phyloP scores from a whole-genome alignment of 768 basidiomycete species.

The Tephrocybe sp. region DNA sequence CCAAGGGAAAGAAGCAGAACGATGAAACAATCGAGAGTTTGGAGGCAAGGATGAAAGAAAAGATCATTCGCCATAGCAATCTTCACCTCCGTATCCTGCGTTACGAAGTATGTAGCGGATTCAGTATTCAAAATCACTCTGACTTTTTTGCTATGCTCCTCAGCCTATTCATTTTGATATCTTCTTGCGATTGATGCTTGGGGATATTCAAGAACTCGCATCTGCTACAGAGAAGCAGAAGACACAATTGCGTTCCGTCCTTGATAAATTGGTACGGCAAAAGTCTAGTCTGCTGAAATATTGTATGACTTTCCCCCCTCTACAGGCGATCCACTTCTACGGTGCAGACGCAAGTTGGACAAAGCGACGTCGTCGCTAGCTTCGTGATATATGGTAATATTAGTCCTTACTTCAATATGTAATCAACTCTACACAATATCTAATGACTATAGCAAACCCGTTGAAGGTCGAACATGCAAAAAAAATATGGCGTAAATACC shows the following conservation, averaged over 20 bases:
- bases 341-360: constrained; percentile 29
- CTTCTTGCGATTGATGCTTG: constrained; percentile 45
- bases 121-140: background rate
- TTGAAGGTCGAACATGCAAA: background rate
- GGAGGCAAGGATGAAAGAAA: constrained; percentile 38
- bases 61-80: constrained; percentile 42
- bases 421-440: background rate
- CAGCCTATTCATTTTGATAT: constrained; percentile 62
- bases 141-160: background rate
- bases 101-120: constrained; percentile 51
- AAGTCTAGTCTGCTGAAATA: background rate
- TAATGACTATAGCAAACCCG: background rate
- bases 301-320: background rate
- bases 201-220: constrained; percentile 21
- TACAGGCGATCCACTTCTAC: constrained; percentile 57
- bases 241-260: constrained; percentile 43
- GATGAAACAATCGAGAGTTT: constrained; percentile 38
- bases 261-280: constrained; percentile 54
- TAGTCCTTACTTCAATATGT: no score
- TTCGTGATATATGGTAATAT: no score
- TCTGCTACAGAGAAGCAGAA: constrained; percentile 31
- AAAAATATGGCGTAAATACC: background rate
- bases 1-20: constrained; percentile 17
- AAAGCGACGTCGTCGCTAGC: constrained; percentile 19
- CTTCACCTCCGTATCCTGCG: constrained; percentile 61